Evolutionary conservation across 179 eudicot species (phyloP), one percentile per base, ranked within the genome.

Genomic region (Beta corolliflora): DNA sequence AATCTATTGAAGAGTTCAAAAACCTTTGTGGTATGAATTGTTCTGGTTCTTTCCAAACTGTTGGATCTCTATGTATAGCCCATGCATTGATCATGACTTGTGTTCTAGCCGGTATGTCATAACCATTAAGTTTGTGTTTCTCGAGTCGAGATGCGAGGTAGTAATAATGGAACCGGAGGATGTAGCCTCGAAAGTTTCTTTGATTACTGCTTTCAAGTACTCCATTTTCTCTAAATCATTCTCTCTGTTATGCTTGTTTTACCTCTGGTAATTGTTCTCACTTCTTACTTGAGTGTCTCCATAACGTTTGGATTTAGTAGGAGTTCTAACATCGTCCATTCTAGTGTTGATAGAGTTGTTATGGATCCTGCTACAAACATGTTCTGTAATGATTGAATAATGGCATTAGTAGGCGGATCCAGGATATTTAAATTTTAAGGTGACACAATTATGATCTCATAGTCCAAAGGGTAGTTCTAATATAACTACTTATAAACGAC

Each of bases 301-400:
- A 88, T 80, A 71, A 80, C 59, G 41, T 15, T 68, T 5, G 90
- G 85, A 83, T 88, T 78, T 66, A 73, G 77, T 76, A 90, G 64
- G 70, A 91, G 91, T 79, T 91, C 90, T 10, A 89, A 80, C 87
- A 91, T 83, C n/a, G 81, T 75, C 94, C 94, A 91, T 79, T 90
- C 94, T 9, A 90, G 80, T 64, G 69, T 64, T 64, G 69, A 14
- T 5, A 25, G 25, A 11, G 69, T 64, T 64, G 69, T 64, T 64
- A 44, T 64, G 41, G 69, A 64, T 29, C 69, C 69, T 19, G 69
- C 69, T 64, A 64, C 69, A 64, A 64, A 64, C 69, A 64, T 64
- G 69, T 64, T 36, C 69, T 29, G 0, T 41, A 3, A 36, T 36
- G 41, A 64, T 64, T 36, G 29, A 10, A 64, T 36, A 25, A n/a